A percentile compares a stretch with the other conserved stretches of the same genome.
Evolutionary conservation across 768 basidiomycete genomes (phyloP).

Genomic region (Pulveroboletus sp.): DNA sequence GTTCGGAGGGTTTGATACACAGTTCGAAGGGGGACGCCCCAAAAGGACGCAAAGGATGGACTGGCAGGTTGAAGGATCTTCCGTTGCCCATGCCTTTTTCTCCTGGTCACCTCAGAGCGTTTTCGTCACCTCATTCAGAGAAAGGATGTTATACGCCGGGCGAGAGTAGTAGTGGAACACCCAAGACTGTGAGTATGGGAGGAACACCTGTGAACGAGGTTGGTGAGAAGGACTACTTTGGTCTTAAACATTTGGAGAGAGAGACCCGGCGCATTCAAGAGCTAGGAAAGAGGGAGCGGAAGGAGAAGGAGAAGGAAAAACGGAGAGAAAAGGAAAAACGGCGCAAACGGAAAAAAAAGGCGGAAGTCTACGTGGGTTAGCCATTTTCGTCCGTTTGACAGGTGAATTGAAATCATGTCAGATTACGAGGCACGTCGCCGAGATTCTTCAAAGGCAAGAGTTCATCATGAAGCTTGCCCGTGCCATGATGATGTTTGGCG

Average conservation of each 20-base stretch:
- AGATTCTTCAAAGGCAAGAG: slow-evolving; percentile 75
- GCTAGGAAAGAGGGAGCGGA: slow-evolving; percentile 30
- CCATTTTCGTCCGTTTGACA: background rate
- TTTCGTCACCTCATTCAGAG: slow-evolving; percentile 11
- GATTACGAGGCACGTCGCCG: slow-evolving; percentile 82
- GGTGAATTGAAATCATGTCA: slow-evolving; percentile 21
- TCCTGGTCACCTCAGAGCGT: slow-evolving; percentile 9
- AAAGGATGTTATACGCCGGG: slow-evolving; percentile 5
- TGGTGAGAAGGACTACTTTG: slow-evolving; percentile 28
- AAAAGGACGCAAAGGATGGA: slow-evolving; percentile 29
- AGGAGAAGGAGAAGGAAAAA: slow-evolving; percentile 28
- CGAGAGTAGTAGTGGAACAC: slow-evolving; percentile 19
- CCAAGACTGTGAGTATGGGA: slow-evolving; percentile 12
- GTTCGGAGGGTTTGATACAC: slow-evolving; percentile 4
- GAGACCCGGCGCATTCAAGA: slow-evolving; percentile 18
- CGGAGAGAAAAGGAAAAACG: slow-evolving; percentile 35
- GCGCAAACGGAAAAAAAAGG: slow-evolving; percentile 62
- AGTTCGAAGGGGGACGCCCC: background rate
- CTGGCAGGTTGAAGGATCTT: slow-evolving; percentile 37
- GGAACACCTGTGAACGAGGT: slow-evolving; percentile 18
- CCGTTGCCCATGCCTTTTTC: slow-evolving; percentile 26
- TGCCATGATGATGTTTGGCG: slow-evolving; percentile 88
- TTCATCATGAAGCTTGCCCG: slow-evolving; percentile 81
- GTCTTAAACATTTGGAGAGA: slow-evolving; percentile 27
- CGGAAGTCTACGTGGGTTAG: slow-evolving; percentile 66